Base-by-base conservation (phyloP, 768 basidiomycete species). In the Phanerodontia chrysosporium region DNA sequence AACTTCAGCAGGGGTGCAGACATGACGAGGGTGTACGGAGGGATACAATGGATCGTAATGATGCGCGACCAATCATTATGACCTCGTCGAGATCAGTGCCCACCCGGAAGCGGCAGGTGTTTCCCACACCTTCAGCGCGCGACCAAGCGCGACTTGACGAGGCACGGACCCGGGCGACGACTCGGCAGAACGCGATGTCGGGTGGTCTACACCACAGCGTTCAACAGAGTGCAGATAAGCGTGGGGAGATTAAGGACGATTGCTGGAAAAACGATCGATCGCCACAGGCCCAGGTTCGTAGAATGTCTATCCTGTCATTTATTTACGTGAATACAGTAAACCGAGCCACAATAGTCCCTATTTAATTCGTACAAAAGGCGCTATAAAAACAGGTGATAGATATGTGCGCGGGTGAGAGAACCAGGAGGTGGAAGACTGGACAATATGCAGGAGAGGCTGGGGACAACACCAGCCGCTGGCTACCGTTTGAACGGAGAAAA, bases 381-480 rank as follows among this genome's bases (percentile, higher is more conserved):
- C 52, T 53, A 53, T 53, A 53, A 53, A 53, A n/a, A 53, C 52
- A 39, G 25, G 8, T 10, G 52, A 53, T 53, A 53, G 52, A 53
- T 53, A 53, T 39, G 49, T 53, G 52, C 18, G 32, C 30, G 52
- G 35, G 21, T 21, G 22, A 1, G 22, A 42, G 42, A 28, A 25
- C 22, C 36, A 8, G 35, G 52, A n/a, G 13, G 51, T n/a, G 51
- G 52, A 39, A 32, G 35, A 42, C 21, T 42, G 35, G 22, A 42
- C 16, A 53, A 39, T 5, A 27, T 16, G 9, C 4, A 7, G n/a
- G 6, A 24, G 30, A 16, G 44, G 44, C 13, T n/a, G n/a, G 44
- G 22, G 27, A 22, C 51, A 14, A 13, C 5, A 29, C 51, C 28
- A 29, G 32, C 21, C 13, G 35, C 29, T 9, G 29, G 3, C 39